Base-by-base conservation (phyloP, 345 rosid species). In the Euclidium syriacum region DNA sequence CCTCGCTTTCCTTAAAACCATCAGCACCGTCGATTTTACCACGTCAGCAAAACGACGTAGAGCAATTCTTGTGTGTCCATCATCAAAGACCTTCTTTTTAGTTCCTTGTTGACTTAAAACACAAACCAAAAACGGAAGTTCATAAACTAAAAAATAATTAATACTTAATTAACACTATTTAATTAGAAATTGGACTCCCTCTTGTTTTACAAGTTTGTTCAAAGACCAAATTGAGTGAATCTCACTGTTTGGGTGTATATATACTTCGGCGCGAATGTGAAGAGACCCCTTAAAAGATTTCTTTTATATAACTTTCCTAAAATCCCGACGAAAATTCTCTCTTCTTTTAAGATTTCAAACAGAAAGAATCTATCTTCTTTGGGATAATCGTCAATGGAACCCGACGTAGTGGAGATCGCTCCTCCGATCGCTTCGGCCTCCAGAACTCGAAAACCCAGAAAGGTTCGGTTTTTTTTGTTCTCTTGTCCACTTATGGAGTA, bases 391-490 rank as follows among this genome's bases (percentile, higher is more conserved):
- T 65, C 62, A 36, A 83, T 90, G 88, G 95, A 87, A 62, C 80
- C 88, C 3, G 90, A 85, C 35, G 86, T 87, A 42, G 77, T 81
- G 65, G 95, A 90, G 77, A 77, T 85, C 73, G 70, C 84, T 17
- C 82, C 85, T 77, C 78, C 58, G 20, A 6, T 64, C 43, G 66
- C 65, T 70, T 76, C 77, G 30, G 22, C 64, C 50, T 62, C 75
- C 20, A 69, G 65, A 36, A 64, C 48, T 64, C 55, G 71, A n/a
- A 85, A 76, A 70, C 73, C 60, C 20, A 86, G 79, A 61, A 75
- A 85, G 95, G 97, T 87, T 25, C 17, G 23, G 32, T 43, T 58
- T 55, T 44, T n/a, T 29, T 39, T 47, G 2, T 40, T 10, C 20
- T 11, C 35, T 11, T 20, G 1, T 42, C 17, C 39, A 2, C 30